Evolutionary conservation across 2,329 filamentous ascomycete species (phyloP), one percentile per base, ranked within the genome.

Genomic region (Xylaria sp.): DNA sequence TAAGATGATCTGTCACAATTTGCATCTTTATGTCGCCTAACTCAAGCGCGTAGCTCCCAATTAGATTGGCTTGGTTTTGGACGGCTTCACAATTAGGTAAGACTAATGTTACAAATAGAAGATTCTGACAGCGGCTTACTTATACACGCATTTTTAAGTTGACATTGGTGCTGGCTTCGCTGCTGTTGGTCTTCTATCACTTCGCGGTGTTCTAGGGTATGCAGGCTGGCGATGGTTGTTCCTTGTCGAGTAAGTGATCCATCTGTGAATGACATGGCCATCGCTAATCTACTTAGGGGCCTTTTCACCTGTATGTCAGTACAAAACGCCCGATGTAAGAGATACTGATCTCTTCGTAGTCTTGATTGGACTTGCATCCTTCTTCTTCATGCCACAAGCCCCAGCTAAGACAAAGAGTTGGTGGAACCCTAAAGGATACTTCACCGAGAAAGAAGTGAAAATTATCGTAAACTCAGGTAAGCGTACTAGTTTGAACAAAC

Each of bases 31-130:
- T 31, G 54, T 52, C 25, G 18, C n/a, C 23, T 60, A 15, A 43
- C 68, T 75, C 7, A 75, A 58, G 31, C 61, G 23, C 2, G 1
- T 20, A 92, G 78, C 83, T 93, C 1, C 90, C 91, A 0, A 84
- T 87, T 46, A 85, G 91, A 0, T 81, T 93, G 28, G 88, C 87
- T 62, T 91, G 86, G 80, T 92, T 92, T 79, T 93, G 90, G 91
- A 86, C 86, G 72, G 78, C 75, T 70, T 77, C 74, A 4, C 76
- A 78, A 62, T 46, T 78, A 63, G 74, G 77, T 77, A 18, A 70
- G 72, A 31, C 23, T 13, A 39, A 59, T 59, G 33, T 43, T n/a
- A 5, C 43, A 36, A 2, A 20, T 28, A 25, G 7, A 0, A 39
- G 25, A 20, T 48, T 33, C 28, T 51, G 12, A 3, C 31, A 64